Conservation (phyloP, 371 early-diverging fungal species). For the Saksenaea vasiformis region DNA sequence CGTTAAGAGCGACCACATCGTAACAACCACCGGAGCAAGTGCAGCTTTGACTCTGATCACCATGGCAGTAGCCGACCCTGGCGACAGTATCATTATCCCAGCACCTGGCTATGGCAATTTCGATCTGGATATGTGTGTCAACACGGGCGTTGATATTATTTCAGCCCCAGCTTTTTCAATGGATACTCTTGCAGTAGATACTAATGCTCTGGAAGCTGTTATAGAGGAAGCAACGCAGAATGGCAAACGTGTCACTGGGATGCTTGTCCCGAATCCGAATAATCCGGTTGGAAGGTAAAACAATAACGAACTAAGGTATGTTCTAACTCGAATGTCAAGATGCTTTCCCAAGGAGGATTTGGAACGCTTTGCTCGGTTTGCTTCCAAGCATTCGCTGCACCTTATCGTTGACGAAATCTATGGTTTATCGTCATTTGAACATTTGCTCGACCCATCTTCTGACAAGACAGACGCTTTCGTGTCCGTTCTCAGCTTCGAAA, state of each 20-base stretch:
- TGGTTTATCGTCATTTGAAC: conserved; percentile 67
- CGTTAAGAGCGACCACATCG: conserved; percentile 54
- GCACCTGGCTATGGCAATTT: conserved; percentile 80
- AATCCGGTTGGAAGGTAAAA: conserved; percentile 64
- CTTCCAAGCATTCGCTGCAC: conserved; percentile 64
- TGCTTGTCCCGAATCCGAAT: conserved; percentile 71
- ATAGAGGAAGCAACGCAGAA: conserved; percentile 31
- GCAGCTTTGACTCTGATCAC: conserved; percentile 63
- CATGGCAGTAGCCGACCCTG: conserved; percentile 64
- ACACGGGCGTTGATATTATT: conserved; percentile 53
- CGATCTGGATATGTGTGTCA: conserved; percentile 58
- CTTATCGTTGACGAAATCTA: conserved; percentile 85
- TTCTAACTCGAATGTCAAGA: conserved; percentile 15
- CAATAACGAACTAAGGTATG: background rate
- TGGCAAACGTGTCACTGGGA: conserved; percentile 47
- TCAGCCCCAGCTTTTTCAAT: conserved; percentile 7
- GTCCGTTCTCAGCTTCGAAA: conserved; percentile 56
- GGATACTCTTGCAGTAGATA: conserved; percentile 29
- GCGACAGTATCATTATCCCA: conserved; percentile 73
- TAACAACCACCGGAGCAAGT: conserved; percentile 70
- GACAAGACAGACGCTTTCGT: conserved; percentile 42
- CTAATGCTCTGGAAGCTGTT: conserved; percentile 42
- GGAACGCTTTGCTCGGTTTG: conserved; percentile 59
- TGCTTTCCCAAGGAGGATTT: conserved; percentile 57
- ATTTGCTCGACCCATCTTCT: conserved; percentile 19